phyloP scores from a whole-genome alignment of 306 rosid genomes.

The Acmispon strigosus region DNA sequence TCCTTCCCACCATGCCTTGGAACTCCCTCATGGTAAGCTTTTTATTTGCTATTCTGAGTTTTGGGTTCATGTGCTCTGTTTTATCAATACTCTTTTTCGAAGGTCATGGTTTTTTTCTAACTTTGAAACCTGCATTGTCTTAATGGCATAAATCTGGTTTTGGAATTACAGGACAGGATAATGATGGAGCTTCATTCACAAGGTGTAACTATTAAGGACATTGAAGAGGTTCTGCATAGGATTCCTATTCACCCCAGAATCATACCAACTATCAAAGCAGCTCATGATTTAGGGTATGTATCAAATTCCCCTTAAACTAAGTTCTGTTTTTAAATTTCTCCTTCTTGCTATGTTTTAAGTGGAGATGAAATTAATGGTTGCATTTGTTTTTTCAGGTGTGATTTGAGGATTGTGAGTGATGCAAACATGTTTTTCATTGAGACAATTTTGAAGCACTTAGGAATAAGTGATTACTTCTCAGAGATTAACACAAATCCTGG shows the following conservation, averaged over 20 bases:
- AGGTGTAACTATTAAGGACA: constrained; percentile 52
- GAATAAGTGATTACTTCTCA: constrained; percentile 53
- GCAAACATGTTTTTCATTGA: constrained; percentile 73
- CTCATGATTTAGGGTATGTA: constrained; percentile 47
- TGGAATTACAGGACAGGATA: constrained; percentile 52
- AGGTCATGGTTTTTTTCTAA: too few species aligned
- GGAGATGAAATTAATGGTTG: background rate
- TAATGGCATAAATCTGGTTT: too few species aligned
- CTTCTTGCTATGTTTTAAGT: background rate
- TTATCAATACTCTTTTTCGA: too few species aligned
- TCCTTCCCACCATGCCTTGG: constrained; percentile 88
- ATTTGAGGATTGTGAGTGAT: constrained; percentile 73
- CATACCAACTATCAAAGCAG: constrained; percentile 58
- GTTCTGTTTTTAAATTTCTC: background rate
- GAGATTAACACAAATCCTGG: constrained; percentile 71
- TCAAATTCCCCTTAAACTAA: background rate
- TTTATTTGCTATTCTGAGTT: background rate
- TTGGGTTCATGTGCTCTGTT: background rate
- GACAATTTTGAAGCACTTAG: constrained; percentile 59
- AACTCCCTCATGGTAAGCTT: constrained; percentile 66
- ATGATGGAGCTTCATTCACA: constrained; percentile 60
- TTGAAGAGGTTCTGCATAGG: constrained; percentile 39
- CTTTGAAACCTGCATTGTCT: background rate
- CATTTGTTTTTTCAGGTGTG: constrained; percentile 44
- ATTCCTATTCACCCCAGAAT: constrained; percentile 51